Percentiles rank a stretch among this genome's conserved stretches.
These are phyloP conservation scores for Pestalotiopsis fici DNA, from an alignment of 2,329 filamentous ascomycete genomes.

Conservation along the genomic window DNA sequence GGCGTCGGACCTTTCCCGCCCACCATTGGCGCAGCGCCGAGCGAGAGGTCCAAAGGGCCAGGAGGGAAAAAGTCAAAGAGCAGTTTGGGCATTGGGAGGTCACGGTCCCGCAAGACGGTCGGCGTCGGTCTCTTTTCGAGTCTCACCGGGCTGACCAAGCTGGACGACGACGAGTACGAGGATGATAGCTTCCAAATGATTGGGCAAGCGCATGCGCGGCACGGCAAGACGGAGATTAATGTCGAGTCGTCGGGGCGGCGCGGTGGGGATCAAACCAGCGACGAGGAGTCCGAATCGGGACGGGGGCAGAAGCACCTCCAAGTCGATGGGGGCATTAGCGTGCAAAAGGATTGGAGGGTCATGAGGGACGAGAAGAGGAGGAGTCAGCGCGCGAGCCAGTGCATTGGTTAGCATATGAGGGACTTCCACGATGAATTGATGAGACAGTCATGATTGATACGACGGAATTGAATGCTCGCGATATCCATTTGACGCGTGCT, in stretches of 20 bases:
- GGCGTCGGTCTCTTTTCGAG: neutral
- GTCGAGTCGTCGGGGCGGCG: constrained; percentile 1
- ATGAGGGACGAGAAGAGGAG: neutral
- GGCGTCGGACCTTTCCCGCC: neutral
- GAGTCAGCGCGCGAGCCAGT: neutral
- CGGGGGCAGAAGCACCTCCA: neutral
- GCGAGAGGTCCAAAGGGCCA: neutral
- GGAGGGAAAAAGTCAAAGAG: neutral
- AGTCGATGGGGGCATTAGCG: neutral
- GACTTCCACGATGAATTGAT: too few relatives aligned
- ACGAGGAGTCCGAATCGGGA: neutral
- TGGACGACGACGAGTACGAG: neutral
- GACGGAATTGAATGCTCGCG: too few relatives aligned
- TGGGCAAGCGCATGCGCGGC: neutral
- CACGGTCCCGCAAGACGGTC: neutral
- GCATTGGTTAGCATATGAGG: neutral
- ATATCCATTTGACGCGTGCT: too few relatives aligned
- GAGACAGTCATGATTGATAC: too few relatives aligned
- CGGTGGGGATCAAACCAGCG: neutral
- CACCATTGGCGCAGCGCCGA: neutral
- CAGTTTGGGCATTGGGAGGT: neutral
- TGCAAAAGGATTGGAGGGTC: neutral
- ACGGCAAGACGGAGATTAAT: neutral
- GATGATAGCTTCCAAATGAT: neutral
- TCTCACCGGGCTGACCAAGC: neutral